phyloP scores from a whole-genome alignment of 2,329 filamentous ascomycete species.

The Didymella arachidicola region DNA sequence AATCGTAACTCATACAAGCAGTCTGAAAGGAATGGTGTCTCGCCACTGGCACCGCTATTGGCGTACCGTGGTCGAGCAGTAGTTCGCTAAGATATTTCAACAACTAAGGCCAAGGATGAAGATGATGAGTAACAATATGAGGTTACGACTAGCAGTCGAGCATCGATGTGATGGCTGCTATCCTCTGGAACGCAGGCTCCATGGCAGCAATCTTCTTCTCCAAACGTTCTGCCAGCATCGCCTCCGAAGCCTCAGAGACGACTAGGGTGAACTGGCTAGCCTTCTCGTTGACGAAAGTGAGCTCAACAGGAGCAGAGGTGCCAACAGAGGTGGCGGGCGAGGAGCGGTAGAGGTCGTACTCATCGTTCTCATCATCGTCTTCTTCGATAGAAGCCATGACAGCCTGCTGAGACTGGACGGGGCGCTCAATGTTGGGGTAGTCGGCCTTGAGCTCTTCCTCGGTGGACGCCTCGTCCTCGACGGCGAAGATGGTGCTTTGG shows the following conservation, averaged over 20 bases:
- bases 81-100: slow-evolving; percentile 9
- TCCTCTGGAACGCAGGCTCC: slow-evolving; percentile 44
- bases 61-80: neutral
- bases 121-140: neutral
- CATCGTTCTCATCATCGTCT: slow-evolving; percentile 63
- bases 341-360: slow-evolving; percentile 68
- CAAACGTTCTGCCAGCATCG: slow-evolving; percentile 43
- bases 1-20: slow-evolving; percentile 45
- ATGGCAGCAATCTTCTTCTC: slow-evolving; percentile 47
- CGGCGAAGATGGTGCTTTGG: slow-evolving; percentile 43
- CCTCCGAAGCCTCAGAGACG: slow-evolving; percentile 58
- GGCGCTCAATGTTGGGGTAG: slow-evolving; percentile 57
- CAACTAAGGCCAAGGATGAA: slow-evolving; percentile 14
- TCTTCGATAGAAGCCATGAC: slow-evolving; percentile 27
- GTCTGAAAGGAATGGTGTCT: slow-evolving; percentile 27
- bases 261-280: slow-evolving; percentile 70
- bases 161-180: slow-evolving; percentile 47
- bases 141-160: slow-evolving; percentile 34
- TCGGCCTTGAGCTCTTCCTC: slow-evolving; percentile 61
- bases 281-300: slow-evolving; percentile 68
- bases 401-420: slow-evolving; percentile 37
- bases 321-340: slow-evolving; percentile 41
- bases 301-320: slow-evolving; percentile 39
- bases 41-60: neutral
- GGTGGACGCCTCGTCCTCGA: slow-evolving; percentile 51